Evolutionary conservation across 345 rosid species (phyloP).

Genomic region (Salix koriyanagi): DNA sequence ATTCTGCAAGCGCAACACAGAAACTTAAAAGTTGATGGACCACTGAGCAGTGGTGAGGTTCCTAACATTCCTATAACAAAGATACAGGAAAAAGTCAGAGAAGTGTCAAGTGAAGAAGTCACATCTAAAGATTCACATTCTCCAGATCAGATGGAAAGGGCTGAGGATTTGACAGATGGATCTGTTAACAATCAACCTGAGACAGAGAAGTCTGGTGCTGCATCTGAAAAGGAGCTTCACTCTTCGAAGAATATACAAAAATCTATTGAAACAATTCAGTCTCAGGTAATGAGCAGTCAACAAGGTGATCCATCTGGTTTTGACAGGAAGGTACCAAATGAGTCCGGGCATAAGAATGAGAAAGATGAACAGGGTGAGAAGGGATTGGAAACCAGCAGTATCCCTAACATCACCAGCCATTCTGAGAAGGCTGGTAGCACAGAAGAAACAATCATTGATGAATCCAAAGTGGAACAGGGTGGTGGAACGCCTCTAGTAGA

Average conservation of each 20-base stretch:
- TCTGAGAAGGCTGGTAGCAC: conserved; percentile 30
- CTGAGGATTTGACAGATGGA: conserved; percentile 36
- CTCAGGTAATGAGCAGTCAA: conserved; percentile 27
- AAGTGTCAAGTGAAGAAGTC: conserved; percentile 28
- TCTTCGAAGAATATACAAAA: conserved; percentile 38
- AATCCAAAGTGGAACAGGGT: conserved; percentile 35
- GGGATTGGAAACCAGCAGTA: conserved; percentile 31
- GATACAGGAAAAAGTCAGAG: conserved; percentile 36
- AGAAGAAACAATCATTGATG: conserved; percentile 34
- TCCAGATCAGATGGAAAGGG: conserved; percentile 38
- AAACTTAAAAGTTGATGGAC: conserved; percentile 45
- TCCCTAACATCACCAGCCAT: conserved; percentile 23
- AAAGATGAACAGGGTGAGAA: conserved; percentile 36
- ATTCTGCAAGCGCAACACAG: conserved; percentile 51
- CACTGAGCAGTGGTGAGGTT: conserved; percentile 35
- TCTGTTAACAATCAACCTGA: conserved; percentile 28
- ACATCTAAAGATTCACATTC: conserved; percentile 32
- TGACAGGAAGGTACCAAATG: conserved; percentile 31
- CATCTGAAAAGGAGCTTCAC: conserved; percentile 31
- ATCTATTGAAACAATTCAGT: conserved; percentile 32
- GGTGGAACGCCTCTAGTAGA: conserved; percentile 33
- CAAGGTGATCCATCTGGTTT: conserved; percentile 38
- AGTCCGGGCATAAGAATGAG: conserved; percentile 35
- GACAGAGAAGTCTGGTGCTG: conserved; percentile 33
- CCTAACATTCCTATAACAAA: conserved; percentile 37